Conservation (phyloP, 345 rosid species). For the Excoecaria agallocha region DNA sequence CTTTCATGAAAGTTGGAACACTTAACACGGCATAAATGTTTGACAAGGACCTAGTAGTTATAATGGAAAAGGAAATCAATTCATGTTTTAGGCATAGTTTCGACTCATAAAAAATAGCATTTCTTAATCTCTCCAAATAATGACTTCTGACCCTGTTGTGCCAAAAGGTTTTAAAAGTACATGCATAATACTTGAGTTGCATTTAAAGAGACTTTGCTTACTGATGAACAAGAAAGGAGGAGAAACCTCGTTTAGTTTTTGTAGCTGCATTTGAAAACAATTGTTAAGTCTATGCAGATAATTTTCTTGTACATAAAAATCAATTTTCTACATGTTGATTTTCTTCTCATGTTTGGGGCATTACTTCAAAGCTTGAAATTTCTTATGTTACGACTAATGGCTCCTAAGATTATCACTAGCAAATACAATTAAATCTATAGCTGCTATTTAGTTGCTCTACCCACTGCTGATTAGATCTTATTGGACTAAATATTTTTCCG, state of each 20-base stretch:
- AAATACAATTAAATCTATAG: neutral
- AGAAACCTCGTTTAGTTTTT: neutral
- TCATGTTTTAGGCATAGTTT: neutral
- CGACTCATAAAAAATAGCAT: neutral
- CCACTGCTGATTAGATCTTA: neutral
- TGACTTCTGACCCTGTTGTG: neutral
- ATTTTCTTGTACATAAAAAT: neutral
- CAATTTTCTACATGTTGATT: neutral
- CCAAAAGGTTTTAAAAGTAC: neutral
- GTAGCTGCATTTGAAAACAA: neutral
- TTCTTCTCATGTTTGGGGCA: neutral
- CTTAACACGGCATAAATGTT: neutral
- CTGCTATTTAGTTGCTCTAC: neutral
- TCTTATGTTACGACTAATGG: neutral
- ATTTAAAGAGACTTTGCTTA: neutral
- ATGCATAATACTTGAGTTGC: neutral
- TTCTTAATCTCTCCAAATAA: neutral
- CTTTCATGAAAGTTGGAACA: neutral
- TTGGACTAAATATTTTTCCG: neutral
- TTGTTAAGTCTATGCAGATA: neutral
- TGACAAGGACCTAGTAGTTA: neutral
- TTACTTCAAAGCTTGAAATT: neutral
- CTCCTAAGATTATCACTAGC: neutral
- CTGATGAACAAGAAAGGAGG: neutral
- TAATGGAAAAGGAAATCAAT: neutral